These are phyloP conservation scores for Ascocoryne sarcoides DNA, from an alignment of 2,329 filamentous ascomycete genomes.

Conservation along the genomic window DNA sequence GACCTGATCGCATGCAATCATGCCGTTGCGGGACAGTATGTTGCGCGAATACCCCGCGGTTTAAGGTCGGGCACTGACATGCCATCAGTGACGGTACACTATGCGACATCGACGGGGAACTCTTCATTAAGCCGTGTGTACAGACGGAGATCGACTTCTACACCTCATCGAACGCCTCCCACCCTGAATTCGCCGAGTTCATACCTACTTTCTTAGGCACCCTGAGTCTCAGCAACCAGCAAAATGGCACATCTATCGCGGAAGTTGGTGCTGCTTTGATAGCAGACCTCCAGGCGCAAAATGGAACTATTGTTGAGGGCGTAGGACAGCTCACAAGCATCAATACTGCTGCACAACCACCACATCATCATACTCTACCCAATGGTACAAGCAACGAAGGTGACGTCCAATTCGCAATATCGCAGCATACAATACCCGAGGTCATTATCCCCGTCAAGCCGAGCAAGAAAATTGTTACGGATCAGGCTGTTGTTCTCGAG, in stretches of 20 bases:
- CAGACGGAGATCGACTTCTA: slow-evolving; percentile 83
- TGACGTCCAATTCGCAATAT: neutral
- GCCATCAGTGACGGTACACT: slow-evolving; percentile 73
- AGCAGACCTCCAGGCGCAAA: slow-evolving; percentile 22
- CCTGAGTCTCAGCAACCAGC: slow-evolving; percentile 55
- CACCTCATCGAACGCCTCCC: slow-evolving; percentile 52
- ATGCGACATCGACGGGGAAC: slow-evolving; percentile 69
- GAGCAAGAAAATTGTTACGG: slow-evolving; percentile 54
- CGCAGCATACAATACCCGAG: neutral
- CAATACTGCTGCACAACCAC: neutral
- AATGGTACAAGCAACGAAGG: neutral
- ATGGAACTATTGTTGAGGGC: slow-evolving; percentile 37
- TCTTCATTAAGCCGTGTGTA: slow-evolving; percentile 94
- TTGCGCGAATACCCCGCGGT: slow-evolving; percentile 19
- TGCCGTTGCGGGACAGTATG: slow-evolving; percentile 80
- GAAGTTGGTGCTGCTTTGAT: slow-evolving; percentile 36
- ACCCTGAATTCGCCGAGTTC: slow-evolving; percentile 66
- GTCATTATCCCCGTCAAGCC: slow-evolving; percentile 12
- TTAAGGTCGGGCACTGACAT: slow-evolving; percentile 11
- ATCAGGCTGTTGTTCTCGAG: slow-evolving; percentile 73
- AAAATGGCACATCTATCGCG: slow-evolving; percentile 39
- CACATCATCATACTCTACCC: neutral
- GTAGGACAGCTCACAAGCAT: slow-evolving; percentile 1
- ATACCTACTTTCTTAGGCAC: slow-evolving; percentile 84
- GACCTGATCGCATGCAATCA: slow-evolving; percentile 62